Conservation (phyloP, 2,329 filamentous ascomycete genomes). For the Venturia effusa region DNA sequence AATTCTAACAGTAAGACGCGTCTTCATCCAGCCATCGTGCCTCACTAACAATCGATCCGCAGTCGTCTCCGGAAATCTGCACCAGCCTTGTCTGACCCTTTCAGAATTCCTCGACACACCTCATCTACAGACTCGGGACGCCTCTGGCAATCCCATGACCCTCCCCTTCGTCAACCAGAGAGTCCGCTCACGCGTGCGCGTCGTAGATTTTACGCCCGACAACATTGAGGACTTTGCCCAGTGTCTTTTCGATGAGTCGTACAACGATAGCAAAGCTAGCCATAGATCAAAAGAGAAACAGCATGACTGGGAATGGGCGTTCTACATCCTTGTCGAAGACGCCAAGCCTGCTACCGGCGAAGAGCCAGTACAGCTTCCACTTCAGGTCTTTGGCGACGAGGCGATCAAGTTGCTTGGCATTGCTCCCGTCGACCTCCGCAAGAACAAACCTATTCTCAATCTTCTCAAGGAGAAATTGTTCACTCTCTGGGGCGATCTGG, state of each 20-base stretch:
- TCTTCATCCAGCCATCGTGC: background rate
- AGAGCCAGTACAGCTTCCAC: slow-evolving; percentile 20
- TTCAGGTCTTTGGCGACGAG: slow-evolving; percentile 52
- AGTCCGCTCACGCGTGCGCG: slow-evolving; percentile 60
- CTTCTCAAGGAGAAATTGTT: slow-evolving; percentile 59
- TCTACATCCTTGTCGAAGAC: slow-evolving; percentile 69
- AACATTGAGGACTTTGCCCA: slow-evolving; percentile 60
- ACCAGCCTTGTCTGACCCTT: slow-evolving; percentile 29
- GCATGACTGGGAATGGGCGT: slow-evolving; percentile 68
- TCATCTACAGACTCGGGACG: slow-evolving; percentile 34
- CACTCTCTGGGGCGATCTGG: slow-evolving; percentile 74
- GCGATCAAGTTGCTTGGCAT: slow-evolving; percentile 47
- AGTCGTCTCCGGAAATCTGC: slow-evolving; percentile 38
- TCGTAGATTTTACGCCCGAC: slow-evolving; percentile 69
- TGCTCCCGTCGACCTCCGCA: slow-evolving; percentile 40
- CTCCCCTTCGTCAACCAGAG: slow-evolving; percentile 66
- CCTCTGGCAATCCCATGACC: slow-evolving; percentile 31
- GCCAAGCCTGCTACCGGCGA: slow-evolving; percentile 28
- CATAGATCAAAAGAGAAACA: slow-evolving; percentile 22
- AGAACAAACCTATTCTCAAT: slow-evolving; percentile 19
- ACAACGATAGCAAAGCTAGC: slow-evolving; percentile 34
- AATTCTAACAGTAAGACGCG: slow-evolving; percentile 32
- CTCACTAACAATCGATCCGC: background rate
- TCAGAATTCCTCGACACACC: slow-evolving; percentile 39
- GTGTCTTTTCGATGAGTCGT: slow-evolving; percentile 27